phyloP scores from a whole-genome alignment of 148 eudicot species.

The Selenicereus undatus region DNA sequence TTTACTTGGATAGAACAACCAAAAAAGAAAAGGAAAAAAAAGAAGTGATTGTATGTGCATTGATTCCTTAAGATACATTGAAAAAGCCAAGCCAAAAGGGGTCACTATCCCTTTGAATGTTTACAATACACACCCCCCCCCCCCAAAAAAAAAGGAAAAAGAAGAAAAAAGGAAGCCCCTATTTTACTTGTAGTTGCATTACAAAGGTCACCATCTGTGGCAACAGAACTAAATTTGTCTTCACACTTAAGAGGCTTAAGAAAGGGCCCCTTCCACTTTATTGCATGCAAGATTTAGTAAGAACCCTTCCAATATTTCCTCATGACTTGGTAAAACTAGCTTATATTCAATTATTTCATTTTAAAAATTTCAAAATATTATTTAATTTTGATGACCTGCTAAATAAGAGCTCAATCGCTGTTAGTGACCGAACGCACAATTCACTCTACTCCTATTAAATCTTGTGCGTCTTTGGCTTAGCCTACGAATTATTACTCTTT shows the following conservation, averaged over 20 bases:
- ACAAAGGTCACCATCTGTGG: slow-evolving; percentile 6
- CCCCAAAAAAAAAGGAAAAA: neutral
- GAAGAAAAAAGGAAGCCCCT: neutral
- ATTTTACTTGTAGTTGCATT: neutral
- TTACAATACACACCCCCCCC: neutral
- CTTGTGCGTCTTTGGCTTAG: no score
- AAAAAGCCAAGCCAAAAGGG: neutral
- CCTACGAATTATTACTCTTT: no score
- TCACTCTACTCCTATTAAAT: no score
- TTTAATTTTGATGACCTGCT: neutral
- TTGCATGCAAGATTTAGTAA: slow-evolving; percentile 3
- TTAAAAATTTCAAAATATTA: neutral
- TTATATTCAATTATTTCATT: neutral
- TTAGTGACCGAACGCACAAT: no score
- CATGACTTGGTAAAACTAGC: slow-evolving; percentile 1
- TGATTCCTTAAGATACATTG: slow-evolving; percentile 2
- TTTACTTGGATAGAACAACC: neutral
- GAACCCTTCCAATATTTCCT: neutral
- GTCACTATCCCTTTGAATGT: neutral
- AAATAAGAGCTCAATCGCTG: no score
- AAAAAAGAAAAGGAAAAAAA: neutral
- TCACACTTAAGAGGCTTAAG: neutral
- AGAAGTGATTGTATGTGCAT: neutral
- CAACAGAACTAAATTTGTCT: slow-evolving; percentile 10
- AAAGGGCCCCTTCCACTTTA: neutral